Evolutionary conservation across 148 eudicot genomes (phyloP).

Genomic region (Rhododendron simsii): DNA sequence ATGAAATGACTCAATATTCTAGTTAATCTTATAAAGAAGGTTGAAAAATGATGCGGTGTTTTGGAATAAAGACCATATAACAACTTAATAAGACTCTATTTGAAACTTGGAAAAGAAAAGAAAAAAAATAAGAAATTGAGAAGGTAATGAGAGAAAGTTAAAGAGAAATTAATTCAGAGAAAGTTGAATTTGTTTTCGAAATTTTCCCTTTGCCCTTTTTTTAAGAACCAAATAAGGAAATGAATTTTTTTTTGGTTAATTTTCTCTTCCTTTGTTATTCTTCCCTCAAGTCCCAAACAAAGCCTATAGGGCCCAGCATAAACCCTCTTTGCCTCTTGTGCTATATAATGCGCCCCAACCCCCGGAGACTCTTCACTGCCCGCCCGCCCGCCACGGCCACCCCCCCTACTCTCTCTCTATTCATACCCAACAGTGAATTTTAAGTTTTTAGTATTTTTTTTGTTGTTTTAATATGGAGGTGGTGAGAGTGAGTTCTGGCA

Average conservation of each 20-base stretch:
- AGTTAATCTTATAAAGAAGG: neutral
- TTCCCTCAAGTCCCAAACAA: neutral
- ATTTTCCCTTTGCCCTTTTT: neutral
- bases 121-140: neutral
- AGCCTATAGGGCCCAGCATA: neutral
- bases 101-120: neutral
- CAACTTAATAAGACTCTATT: neutral
- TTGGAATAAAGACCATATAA: neutral
- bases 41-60: neutral
- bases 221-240: neutral
- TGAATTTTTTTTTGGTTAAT: neutral
- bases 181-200: neutral
- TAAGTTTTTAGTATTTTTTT: no score
- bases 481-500: neutral
- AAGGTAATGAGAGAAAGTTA: neutral
- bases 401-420: neutral
- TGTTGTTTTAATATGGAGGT: constrained; percentile 19
- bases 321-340: neutral
- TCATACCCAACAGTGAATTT: neutral
- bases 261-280: neutral
- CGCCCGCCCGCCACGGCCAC: no score
- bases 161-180: neutral
- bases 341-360: neutral
- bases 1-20: neutral
- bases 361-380: neutral